phyloP scores from a whole-genome alignment of 352 stramenopile species.

The Elongisporangium senticosum region DNA sequence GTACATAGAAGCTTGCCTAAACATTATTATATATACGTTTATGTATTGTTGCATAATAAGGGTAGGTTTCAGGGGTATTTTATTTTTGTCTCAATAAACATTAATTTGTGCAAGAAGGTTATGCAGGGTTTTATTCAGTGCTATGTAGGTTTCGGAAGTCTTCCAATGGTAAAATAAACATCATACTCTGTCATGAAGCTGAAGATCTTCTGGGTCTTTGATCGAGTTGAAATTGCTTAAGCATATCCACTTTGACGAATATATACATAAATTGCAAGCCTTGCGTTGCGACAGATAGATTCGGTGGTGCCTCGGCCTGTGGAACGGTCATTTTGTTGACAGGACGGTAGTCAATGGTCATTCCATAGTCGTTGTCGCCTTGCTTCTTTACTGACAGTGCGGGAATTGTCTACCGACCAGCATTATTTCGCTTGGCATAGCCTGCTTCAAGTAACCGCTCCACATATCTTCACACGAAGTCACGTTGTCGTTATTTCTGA shows the following conservation, averaged over 20 bases:
- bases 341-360: constrained; percentile 17
- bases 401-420: constrained; percentile 7
- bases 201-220: constrained; percentile 7
- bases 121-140: no score
- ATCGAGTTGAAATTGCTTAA: constrained; percentile 11
- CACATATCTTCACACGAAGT: no score
- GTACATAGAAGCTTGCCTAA: no score
- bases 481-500: no score
- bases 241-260: constrained; percentile 12
- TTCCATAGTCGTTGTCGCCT: constrained; percentile 6
- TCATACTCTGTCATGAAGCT: constrained; percentile 11
- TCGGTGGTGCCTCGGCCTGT: constrained; percentile 7
- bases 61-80: no score
- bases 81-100: no score
- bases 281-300: constrained; percentile 9
- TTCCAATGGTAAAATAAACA: no score
- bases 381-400: constrained; percentile 7
- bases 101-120: no score
- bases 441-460: not conserved
- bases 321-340: constrained; percentile 11
- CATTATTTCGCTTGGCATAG: constrained; percentile 4
- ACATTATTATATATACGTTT: no score
- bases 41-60: no score
- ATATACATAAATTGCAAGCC: constrained; percentile 1
- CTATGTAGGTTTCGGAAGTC: no score